Evolutionary conservation across 331 rosid species (phyloP), one percentile per base, ranked within the genome.

Genomic region (Pyracantha coccinea): DNA sequence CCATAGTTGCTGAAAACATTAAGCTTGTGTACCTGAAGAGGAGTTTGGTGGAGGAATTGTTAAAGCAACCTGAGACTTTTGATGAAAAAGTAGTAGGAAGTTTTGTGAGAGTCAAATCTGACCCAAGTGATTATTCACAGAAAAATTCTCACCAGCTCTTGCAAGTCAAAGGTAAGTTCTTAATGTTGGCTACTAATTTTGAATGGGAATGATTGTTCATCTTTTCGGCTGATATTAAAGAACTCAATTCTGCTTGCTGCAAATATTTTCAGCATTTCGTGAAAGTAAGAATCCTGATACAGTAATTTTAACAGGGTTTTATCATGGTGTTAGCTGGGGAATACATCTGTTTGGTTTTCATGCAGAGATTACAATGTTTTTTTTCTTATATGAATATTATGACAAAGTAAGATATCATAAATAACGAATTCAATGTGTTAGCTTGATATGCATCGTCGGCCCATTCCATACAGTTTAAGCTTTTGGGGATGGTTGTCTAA

Each of bases 1-100:
- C 96, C 35, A 81, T 93, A 58, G 79, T 80, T 74, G 75, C 89
- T 23, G 81, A 84, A 59, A 93, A 93, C 71, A 45, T 93, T 55
- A 85, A 88, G 75, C 98, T 88, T 71, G 78, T 93, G 72, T 93
- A 89, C 80, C 84, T 93, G 82, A 88, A 78, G 79, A 86, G 82
- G 81, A 89, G 91, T 73, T 81, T 89, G 74, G 84, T 93, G 75
- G 93, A 85, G 82, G 85, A 84, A 60, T 77, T 93, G 61, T 60
- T 80, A 77, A 85, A 85, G 87, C 77, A 85, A 64, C 84, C 82
- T 10, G 86, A 85, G 73, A 83, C 66, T 62, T 89, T 86, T 79
- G 88, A 81, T 38, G 58, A 66, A 16, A 93, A 93, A 80, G 87
- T 91, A 20, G 76, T 78, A 59, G 98, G 97, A 71, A 77, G 98